Base-by-base conservation (phyloP, 768 basidiomycete species). In the Pilatotrama ljubarskyi region DNA sequence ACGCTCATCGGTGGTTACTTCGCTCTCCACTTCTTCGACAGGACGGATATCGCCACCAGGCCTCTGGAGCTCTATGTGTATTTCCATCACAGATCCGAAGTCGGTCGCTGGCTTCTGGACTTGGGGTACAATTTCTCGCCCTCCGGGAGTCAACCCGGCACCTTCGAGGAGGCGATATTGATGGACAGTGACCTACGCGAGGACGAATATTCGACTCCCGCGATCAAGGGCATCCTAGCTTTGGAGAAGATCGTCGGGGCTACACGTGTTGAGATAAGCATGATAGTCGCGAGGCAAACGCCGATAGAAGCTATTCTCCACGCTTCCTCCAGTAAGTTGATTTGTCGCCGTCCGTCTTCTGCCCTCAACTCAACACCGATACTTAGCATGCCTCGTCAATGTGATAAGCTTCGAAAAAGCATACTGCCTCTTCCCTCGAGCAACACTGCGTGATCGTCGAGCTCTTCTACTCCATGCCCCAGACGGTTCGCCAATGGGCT, bases 311-410 rank as follows among this genome's bases (percentile, higher is more conserved):
- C 69, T 7, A 76, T 83, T 18, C 55, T 82, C 1, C 61, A 63
- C 4, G 81, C 81, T 46, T 81, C 82, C 56, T 78, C 77, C 1
- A 80, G 81, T 82, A 17, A 44, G 43, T 44, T 44, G n/a, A n/a
- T n/a, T n/a, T n/a, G n/a, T n/a, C n/a, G n/a, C n/a, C n/a, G n/a
- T n/a, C n/a, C n/a, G n/a, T n/a, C n/a, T n/a, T n/a, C n/a, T n/a
- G n/a, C n/a, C n/a, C n/a, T n/a, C n/a, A n/a, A n/a, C n/a, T n/a
- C n/a, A n/a, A n/a, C n/a, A n/a, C n/a, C n/a, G n/a, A n/a, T n/a
- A n/a, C n/a, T n/a, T n/a, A 79, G 79, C 78, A 1, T 72, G 72
- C 46, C 78, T 79, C 1, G 76, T 79, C 73, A 82, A 82, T 53
- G 55, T 80, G 0, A 78, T 82, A 52, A 67, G 75, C 0, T 74